Evolutionary conservation across 2,329 filamentous ascomycete species (phyloP), one percentile per base, ranked within the genome.

Genomic region (Alternaria tenuissima): DNA sequence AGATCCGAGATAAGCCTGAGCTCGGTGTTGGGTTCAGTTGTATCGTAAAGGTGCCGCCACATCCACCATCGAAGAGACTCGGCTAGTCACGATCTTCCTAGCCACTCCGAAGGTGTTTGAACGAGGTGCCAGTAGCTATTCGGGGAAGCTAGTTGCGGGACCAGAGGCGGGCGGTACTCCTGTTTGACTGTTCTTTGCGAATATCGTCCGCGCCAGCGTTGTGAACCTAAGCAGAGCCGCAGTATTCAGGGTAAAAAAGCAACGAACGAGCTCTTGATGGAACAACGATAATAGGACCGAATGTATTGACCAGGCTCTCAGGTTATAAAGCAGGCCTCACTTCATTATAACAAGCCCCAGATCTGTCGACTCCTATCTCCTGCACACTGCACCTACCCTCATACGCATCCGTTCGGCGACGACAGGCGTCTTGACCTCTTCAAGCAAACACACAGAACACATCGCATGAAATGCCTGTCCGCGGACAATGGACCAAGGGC

Each of bases 271-370:
- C 59, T 42, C 49, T 54, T 18, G 32, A 56, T 34, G 52, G 52
- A 61, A 41, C 49, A 59, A 55, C 55, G 43, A 54, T 58, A 52
- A 68, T 67, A 70, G 42, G 42, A 55, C 44, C 48, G 47, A 46
- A 30, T 41, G 42, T 70, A 69, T 66, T 53, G 59, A 64, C 61
- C 61, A 59, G 65, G 62, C 51, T 59, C 47, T 52, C 39, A 53
- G 44, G 30, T 56, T 67, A 67, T 64, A 63, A 64, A 57, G 42
- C 55, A 61, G 51, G 57, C 55, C 52, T 55, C 43, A 26, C 39
- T 56, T 32, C 57, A 36, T 36, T 55, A 52, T 56, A 24, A 47
- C 52, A 32, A 39, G 47, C 34, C 26, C 7, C 22, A 14, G 32
- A 51, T 18, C 20, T 3, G 18, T 47, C 16, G 14, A 32, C 55